These are phyloP conservation scores for Tolypocladium nubicola DNA, from an alignment of 2,329 filamentous ascomycete genomes.

Conservation along the genomic window DNA sequence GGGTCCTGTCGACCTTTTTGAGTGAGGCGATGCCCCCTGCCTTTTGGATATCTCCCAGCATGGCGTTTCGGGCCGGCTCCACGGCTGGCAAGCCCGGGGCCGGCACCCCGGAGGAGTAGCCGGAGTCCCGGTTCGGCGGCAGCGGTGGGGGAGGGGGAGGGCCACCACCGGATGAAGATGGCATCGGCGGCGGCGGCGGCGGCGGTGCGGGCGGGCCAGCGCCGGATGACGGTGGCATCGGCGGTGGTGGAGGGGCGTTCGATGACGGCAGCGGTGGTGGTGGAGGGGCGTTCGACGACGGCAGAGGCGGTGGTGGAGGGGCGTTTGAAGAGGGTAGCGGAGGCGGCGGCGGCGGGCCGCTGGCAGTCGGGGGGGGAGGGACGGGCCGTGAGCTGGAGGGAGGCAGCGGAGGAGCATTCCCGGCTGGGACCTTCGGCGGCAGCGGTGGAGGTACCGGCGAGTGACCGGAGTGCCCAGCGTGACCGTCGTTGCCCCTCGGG, in stretches of 20 bases:
- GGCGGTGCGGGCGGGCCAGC: constrained; percentile 18
- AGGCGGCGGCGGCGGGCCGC: constrained; percentile 23
- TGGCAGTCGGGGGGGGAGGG: constrained; percentile 38
- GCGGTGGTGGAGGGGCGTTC: constrained; percentile 24
- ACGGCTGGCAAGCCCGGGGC: constrained; percentile 29
- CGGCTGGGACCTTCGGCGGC: constrained; percentile 36
- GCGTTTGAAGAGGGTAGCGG: constrained; percentile 29
- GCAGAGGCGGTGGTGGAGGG: constrained; percentile 34
- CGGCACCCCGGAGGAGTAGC: constrained; percentile 43
- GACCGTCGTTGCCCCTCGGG: constrained; percentile 24
- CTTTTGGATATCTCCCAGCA: constrained; percentile 63
- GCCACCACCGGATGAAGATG: constrained; percentile 14
- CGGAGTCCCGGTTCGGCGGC: constrained; percentile 47
- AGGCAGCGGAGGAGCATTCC: constrained; percentile 36
- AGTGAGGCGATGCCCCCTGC: constrained; percentile 56
- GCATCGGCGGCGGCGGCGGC: constrained; percentile 26
- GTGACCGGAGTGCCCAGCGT: constrained; percentile 8
- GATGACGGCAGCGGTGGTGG: constrained; percentile 39
- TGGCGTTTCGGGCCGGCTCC: constrained; percentile 41
- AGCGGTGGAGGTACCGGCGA: constrained; percentile 29
- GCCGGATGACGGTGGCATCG: constrained; percentile 22
- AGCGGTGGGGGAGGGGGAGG: constrained; percentile 41
- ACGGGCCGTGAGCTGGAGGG: constrained; percentile 41
- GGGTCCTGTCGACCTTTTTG: constrained; percentile 61
- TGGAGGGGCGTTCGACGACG: constrained; percentile 31